phyloP scores from a whole-genome alignment of 148 eudicot species.

The Nepenthes gracilis region DNA sequence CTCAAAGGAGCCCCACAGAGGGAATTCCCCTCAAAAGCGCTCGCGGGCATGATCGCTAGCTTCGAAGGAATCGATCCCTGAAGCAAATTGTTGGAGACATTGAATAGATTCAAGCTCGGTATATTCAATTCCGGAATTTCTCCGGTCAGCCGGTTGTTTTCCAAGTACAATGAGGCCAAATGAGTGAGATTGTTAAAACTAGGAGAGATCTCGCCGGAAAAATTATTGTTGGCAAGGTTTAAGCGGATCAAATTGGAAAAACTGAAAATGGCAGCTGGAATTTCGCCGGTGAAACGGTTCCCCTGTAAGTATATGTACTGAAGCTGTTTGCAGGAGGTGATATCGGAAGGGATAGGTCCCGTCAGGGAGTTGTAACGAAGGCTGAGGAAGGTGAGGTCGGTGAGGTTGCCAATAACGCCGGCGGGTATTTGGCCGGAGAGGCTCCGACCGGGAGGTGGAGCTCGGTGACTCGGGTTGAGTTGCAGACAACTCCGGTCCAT shows the following conservation, averaged over 20 bases:
- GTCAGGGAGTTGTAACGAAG: slow-evolving; percentile 36
- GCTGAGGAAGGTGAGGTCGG: slow-evolving; percentile 24
- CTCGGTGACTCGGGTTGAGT: slow-evolving; percentile 12
- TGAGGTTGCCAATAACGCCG: slow-evolving; percentile 21
- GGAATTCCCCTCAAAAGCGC: slow-evolving; percentile 44
- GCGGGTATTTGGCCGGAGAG: slow-evolving; percentile 30
- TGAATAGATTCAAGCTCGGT: slow-evolving; percentile 28
- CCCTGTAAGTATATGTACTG: slow-evolving; percentile 19
- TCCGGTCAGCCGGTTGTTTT: slow-evolving; percentile 46
- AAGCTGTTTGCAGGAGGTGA: slow-evolving; percentile 15
- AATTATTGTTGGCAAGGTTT: slow-evolving; percentile 38
- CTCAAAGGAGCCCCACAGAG: slow-evolving; percentile 42
- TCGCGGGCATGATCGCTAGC: slow-evolving; percentile 21
- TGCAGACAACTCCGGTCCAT: slow-evolving; percentile 32
- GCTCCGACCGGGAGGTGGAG: slow-evolving; percentile 31
- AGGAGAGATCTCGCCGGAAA: slow-evolving; percentile 47
- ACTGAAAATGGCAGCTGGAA: slow-evolving; percentile 30
- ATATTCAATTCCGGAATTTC: slow-evolving; percentile 39
- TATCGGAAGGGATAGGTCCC: slow-evolving; percentile 31
- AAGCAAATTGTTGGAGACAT: slow-evolving; percentile 47
- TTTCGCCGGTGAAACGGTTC: slow-evolving; percentile 24
- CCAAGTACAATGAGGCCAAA: slow-evolving; percentile 38
- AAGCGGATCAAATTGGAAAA: slow-evolving; percentile 34
- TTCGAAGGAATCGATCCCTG: slow-evolving; percentile 39
- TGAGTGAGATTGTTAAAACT: slow-evolving; percentile 33